Percentiles rank a stretch among this genome's conserved stretches.
Conservation (phyloP, 768 basidiomycete species). For the Phaffia australis region DNA sequence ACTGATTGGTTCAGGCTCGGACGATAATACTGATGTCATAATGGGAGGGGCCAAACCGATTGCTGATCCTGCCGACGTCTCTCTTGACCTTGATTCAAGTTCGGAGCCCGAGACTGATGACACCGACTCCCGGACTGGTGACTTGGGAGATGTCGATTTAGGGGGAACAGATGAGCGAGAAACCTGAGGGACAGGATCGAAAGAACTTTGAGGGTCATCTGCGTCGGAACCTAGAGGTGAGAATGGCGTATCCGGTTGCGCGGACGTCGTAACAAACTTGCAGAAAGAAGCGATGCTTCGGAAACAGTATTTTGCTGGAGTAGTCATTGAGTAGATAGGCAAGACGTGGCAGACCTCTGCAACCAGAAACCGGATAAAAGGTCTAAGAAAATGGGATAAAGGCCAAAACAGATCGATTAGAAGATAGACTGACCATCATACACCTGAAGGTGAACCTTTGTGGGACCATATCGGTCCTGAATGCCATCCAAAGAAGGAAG, state of each 20-base stretch:
- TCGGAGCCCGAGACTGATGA: too few relatives aligned
- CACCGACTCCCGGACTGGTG: too few relatives aligned
- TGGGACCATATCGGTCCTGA: conserved; percentile 42
- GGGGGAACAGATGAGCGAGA: background rate
- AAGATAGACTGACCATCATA: conserved; percentile 56
- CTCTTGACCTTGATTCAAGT: too few relatives aligned
- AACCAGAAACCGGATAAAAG: background rate
- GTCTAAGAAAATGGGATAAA: background rate
- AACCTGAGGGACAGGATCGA: conserved; percentile 2
- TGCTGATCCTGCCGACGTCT: too few relatives aligned
- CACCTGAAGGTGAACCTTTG: conserved; percentile 81
- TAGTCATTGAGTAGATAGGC: conserved; percentile 25
- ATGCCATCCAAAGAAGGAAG: conserved; percentile 37
- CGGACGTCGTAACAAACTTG: conserved; percentile 33
- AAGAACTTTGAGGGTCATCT: conserved; percentile 3
- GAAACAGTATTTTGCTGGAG: conserved; percentile 26
- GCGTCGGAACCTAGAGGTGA: background rate
- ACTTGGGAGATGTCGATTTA: background rate
- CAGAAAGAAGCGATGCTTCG: conserved; percentile 38
- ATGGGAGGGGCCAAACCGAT: too few relatives aligned
- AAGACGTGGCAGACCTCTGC: conserved; percentile 27
- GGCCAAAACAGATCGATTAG: background rate
- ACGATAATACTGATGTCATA: too few relatives aligned
- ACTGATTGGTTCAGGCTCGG: background rate
- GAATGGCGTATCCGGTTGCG: background rate